A percentile compares a stretch with the other conserved stretches of the same genome.
phyloP scores from a whole-genome alignment of 345 rosid species.

The Luvunga scandens region DNA sequence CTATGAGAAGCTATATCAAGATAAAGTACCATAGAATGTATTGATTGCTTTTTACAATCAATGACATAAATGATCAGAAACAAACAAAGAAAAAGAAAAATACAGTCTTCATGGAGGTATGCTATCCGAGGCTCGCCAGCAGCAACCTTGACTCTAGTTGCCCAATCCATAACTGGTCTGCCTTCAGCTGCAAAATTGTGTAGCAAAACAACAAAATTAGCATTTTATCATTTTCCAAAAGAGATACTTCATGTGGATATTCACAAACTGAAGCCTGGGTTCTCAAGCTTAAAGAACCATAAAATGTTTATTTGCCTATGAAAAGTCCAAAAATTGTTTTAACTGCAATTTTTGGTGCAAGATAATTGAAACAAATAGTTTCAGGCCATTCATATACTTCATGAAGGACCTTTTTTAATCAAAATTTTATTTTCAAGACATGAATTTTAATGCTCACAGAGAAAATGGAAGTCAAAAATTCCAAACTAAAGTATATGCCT shows the following conservation, averaged over 20 bases:
- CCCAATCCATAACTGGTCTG: slow-evolving; percentile 87
- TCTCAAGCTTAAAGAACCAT: not conserved
- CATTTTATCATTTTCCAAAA: not conserved
- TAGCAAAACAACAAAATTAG: slow-evolving; percentile 3
- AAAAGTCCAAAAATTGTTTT: not conserved
- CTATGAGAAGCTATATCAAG: not conserved
- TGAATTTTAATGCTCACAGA: not conserved
- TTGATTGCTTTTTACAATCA: not conserved
- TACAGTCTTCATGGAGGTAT: slow-evolving; percentile 98
- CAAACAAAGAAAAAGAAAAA: slow-evolving; percentile 19
- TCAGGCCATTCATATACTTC: not conserved
- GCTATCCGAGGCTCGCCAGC: slow-evolving; percentile 99
- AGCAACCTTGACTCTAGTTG: slow-evolving; percentile 71
- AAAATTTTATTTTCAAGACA: not conserved
- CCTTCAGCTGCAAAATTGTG: slow-evolving; percentile 51
- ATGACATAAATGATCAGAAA: not conserved
- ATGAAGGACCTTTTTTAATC: not conserved
- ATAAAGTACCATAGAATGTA: not conserved
- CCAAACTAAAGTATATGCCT: slow-evolving; percentile 20
- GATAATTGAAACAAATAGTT: not conserved
- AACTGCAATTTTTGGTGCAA: not conserved
- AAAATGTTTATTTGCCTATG: not conserved
- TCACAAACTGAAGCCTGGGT: slow-evolving; percentile 3
- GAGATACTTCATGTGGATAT: not conserved
- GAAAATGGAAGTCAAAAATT: not conserved